A percentile compares a stretch with the other conserved stretches of the same genome.
Evolutionary conservation across 2,329 filamentous ascomycete genomes (phyloP).

Genomic region (Peltaster fructicola): DNA sequence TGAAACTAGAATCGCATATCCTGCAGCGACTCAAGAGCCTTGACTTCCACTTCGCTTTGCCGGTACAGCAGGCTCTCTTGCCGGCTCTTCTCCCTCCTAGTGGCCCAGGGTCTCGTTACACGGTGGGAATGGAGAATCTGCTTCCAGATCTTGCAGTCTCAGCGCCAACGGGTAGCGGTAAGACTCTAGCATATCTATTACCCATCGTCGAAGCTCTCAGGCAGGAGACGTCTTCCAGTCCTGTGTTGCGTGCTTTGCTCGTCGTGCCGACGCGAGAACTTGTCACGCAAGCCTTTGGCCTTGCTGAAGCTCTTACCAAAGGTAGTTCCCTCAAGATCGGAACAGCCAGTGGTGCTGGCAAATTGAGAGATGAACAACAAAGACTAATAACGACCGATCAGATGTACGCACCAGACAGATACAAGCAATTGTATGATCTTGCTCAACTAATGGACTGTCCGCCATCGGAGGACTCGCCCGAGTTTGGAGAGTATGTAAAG

Average conservation of each 20-base stretch:
- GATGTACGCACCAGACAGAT: conserved; percentile 46
- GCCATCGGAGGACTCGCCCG: conserved; percentile 21
- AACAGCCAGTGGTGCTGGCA: conserved; percentile 65
- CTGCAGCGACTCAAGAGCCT: conserved; percentile 47
- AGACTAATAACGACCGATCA: conserved; percentile 39
- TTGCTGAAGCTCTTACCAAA: conserved; percentile 59
- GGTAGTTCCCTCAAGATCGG: conserved; percentile 62
- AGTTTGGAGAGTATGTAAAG: conserved; percentile 11
- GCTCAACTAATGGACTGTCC: conserved; percentile 18
- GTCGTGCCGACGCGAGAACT: conserved; percentile 63
- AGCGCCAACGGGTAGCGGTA: conserved; percentile 87
- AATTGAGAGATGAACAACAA: conserved; percentile 48
- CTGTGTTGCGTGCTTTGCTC: conserved; percentile 58
- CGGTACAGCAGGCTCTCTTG: conserved; percentile 63
- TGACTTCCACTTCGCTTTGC: conserved; percentile 54
- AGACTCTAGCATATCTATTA: conserved; percentile 79
- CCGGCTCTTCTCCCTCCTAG: conserved; percentile 55
- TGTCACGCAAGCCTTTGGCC: conserved; percentile 58
- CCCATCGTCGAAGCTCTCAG: conserved; percentile 68
- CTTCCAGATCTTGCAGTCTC: conserved; percentile 65
- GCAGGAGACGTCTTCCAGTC: conserved; percentile 34
- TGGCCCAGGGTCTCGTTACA: conserved; percentile 15
- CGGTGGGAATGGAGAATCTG: conserved; percentile 12
- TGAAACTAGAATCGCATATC: conserved; percentile 45
- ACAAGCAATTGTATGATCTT: conserved; percentile 28